Conservation (phyloP, 768 basidiomycete genomes). For the Hemileccinum impolitum region DNA sequence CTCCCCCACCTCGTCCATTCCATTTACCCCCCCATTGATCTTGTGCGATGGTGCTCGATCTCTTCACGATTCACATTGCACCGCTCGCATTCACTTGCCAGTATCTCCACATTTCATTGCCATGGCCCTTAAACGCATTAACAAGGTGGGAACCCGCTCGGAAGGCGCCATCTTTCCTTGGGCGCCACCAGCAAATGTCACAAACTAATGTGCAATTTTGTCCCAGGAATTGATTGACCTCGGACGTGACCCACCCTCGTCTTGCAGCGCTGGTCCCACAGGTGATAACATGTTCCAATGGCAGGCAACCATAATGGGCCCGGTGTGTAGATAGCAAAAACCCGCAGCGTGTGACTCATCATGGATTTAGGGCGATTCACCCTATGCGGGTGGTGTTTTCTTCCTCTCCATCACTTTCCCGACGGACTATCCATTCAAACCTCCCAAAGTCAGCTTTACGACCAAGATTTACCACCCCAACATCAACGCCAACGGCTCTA, state of each 20-base stretch:
- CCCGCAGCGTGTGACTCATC: slow-evolving; percentile 21
- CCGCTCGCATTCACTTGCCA: slow-evolving; percentile 13
- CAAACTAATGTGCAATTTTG: slow-evolving; percentile 4
- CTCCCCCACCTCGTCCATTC: neutral
- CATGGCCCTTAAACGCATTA: slow-evolving; percentile 99
- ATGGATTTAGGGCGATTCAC: slow-evolving; percentile 79
- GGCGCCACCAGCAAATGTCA: slow-evolving; percentile 6
- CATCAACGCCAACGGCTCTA: slow-evolving; percentile 99
- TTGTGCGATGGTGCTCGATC: slow-evolving; percentile 37
- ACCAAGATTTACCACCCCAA: slow-evolving; percentile 99
- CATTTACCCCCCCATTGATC: slow-evolving; percentile 28
- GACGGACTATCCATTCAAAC: slow-evolving; percentile 99
- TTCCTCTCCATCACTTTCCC: slow-evolving; percentile 94
- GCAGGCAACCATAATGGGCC: slow-evolving; percentile 99
- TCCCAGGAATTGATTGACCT: slow-evolving; percentile 96
- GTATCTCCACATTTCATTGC: slow-evolving; percentile 8
- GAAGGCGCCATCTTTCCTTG: neutral
- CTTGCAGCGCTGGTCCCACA: slow-evolving; percentile 97
- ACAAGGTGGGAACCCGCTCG: slow-evolving; percentile 65
- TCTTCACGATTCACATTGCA: slow-evolving; percentile 16
- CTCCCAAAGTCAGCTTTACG: slow-evolving; percentile 99
- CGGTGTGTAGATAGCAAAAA: slow-evolving; percentile 54
- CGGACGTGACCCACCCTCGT: slow-evolving; percentile 98
- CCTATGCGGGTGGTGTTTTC: slow-evolving; percentile 98
- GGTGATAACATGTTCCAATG: slow-evolving; percentile 99